Conservation (phyloP, 169 alveolate genomes). For the Plasmodium chabaudi region DNA sequence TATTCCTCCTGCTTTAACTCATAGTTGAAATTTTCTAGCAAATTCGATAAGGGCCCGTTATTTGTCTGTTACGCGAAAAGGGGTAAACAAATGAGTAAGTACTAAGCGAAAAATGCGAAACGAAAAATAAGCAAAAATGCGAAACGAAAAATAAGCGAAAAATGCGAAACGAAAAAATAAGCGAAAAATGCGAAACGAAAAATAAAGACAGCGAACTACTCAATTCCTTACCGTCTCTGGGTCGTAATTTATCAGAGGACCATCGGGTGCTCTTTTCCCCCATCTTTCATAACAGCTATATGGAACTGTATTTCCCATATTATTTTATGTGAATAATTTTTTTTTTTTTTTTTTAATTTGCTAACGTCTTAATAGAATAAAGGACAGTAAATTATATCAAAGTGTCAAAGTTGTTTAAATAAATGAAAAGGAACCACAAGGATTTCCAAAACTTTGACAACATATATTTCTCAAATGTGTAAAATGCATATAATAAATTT, state of each 20-base stretch:
- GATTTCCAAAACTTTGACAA: no score
- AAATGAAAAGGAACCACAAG: no score
- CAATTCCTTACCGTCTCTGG: slow-evolving; percentile 37
- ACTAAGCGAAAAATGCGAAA: neutral
- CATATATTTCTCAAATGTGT: no score
- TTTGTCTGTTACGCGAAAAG: slow-evolving; percentile 28
- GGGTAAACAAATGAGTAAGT: neutral
- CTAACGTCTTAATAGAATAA: neutral
- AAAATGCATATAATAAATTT: no score
- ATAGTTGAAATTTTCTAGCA: slow-evolving; percentile 62
- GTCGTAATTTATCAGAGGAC: slow-evolving; percentile 54
- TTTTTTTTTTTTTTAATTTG: slow-evolving; percentile 16
- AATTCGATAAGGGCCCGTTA: slow-evolving; percentile 32
- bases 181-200: slow-evolving; percentile 5
- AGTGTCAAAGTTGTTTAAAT: slow-evolving; percentile 5
- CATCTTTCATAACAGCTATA: slow-evolving; percentile 72
- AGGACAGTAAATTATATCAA: no score
- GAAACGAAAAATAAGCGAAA: neutral
- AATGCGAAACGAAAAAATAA: neutral
- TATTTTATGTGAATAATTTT: neutral
- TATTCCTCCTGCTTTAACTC: slow-evolving; percentile 18
- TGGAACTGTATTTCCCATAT: slow-evolving; percentile 72
- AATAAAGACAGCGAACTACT: neutral
- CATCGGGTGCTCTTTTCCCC: slow-evolving; percentile 75
- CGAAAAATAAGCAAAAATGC: neutral